Evolutionary conservation across 352 stramenopile genomes (phyloP), one percentile per base, ranked within the genome.

Genomic region (Plasmopara halstedii): DNA sequence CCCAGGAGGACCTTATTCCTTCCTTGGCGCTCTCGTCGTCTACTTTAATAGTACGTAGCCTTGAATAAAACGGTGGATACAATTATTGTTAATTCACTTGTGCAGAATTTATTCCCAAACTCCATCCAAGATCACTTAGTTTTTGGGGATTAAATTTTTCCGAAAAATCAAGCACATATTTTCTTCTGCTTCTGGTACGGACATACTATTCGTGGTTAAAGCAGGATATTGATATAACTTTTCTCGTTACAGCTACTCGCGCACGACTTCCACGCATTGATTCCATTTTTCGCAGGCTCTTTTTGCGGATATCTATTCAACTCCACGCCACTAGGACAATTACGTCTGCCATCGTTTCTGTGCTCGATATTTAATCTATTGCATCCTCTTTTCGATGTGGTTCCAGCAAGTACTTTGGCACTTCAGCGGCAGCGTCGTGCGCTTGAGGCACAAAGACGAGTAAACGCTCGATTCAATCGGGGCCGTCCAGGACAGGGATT

Each of bases 331-430:
- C 58, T 94, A 7, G 66, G 68, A n/a, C 70, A 69, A 35, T 50
- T 94, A 3, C 77, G 76, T n/a, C 42, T 91, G 26, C 82, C 82
- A 25, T 78, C 67, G 37, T 83, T 89, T 46, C 21, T 91, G 23
- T 77, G 66, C 52, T 81, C 64, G 19, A 41, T 84, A 17, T 57
- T 94, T 21, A 62, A 67, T 25, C 67, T 91, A 17, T 70, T 94
- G 41, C 70, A 74, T 20, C 75, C 82, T 20, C 42, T 94, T 23
- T 91, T 94, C 49, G 72, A 88, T 9, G 77, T 91, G 5, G 71
- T 88, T n/a, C 82, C 82, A 17, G 54, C 77, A 0, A 88, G 77
- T 42, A 63, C 55, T 0, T 46, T 76, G 33, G 64, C 68, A 10
- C 73, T 85, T 22, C 77, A 91, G 58, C 69, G 79, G 11, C 82